These are phyloP conservation scores for Fraxinus albicans DNA, from an alignment of 305 asterid species.

Conservation along the genomic window DNA sequence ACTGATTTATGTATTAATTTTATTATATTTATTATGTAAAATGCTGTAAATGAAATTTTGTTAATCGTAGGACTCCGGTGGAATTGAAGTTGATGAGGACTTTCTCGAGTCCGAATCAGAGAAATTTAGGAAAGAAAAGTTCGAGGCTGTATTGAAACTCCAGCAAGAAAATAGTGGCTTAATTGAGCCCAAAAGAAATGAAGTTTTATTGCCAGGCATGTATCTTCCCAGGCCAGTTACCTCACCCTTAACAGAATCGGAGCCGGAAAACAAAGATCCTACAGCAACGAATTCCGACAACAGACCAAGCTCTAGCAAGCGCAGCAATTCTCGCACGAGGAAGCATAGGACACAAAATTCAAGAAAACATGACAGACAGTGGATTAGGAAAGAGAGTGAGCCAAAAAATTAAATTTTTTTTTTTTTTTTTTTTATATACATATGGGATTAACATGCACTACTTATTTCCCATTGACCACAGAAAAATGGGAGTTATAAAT, in stretches of 20 bases:
- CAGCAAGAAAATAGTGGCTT: slow-evolving; percentile 83
- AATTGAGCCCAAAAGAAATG: slow-evolving; percentile 68
- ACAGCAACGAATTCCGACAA: slow-evolving; percentile 34
- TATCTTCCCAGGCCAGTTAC: slow-evolving; percentile 63
- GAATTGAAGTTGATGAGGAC: slow-evolving; percentile 32
- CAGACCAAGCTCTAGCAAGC: slow-evolving; percentile 50
- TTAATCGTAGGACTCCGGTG: slow-evolving; percentile 39
- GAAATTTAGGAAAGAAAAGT: slow-evolving; percentile 59
- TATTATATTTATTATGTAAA: background rate
- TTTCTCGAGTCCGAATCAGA: slow-evolving; percentile 62
- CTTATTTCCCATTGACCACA: background rate
- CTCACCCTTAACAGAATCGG: slow-evolving; percentile 38
- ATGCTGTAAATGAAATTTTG: background rate
- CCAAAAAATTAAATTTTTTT: slow-evolving; percentile 21
- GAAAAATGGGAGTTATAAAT: background rate
- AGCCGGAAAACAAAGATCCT: slow-evolving; percentile 25
- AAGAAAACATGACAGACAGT: slow-evolving; percentile 57
- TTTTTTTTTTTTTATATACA: background rate
- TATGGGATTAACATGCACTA: slow-evolving; percentile 4
- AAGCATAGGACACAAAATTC: slow-evolving; percentile 50
- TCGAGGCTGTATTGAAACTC: slow-evolving; percentile 59
- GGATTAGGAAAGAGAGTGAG: slow-evolving; percentile 58
- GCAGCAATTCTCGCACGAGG: slow-evolving; percentile 37
- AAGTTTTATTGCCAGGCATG: slow-evolving; percentile 78
- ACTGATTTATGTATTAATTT: background rate